Evolutionary conservation across 345 rosid species (phyloP).

Genomic region (Eucalyptus victrix): DNA sequence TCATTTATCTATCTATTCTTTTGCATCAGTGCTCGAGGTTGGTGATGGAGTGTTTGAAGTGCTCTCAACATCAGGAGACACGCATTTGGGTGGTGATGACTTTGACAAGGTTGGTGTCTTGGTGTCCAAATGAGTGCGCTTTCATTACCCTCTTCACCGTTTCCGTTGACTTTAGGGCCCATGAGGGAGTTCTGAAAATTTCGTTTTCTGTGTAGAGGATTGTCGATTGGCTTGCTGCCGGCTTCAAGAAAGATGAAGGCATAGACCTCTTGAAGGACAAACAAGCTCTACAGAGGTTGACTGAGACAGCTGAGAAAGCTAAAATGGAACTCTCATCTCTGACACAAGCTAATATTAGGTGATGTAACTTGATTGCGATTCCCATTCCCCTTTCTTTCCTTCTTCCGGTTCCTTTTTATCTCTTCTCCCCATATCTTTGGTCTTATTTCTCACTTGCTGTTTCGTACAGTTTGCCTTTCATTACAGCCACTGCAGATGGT

Average conservation of each 20-base stretch:
- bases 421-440: background rate
- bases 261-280: slow-evolving; percentile 94
- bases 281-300: slow-evolving; percentile 92
- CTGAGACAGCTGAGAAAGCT: slow-evolving; percentile 95
- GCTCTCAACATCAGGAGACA: slow-evolving; percentile 96
- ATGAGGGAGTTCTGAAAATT: background rate
- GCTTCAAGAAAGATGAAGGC: slow-evolving; percentile 85
- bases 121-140: background rate
- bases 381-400: background rate
- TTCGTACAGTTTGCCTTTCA: slow-evolving; percentile 76
- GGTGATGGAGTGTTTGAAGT: slow-evolving; percentile 99
- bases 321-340: slow-evolving; percentile 94
- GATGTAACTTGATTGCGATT: background rate
- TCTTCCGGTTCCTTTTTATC: background rate
- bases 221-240: slow-evolving; percentile 88
- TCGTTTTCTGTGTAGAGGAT: slow-evolving; percentile 42
- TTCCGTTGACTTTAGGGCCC: background rate
- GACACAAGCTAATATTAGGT: slow-evolving; percentile 83
- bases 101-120: slow-evolving; percentile 68
- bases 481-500: slow-evolving; percentile 89
- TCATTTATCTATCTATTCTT: background rate
- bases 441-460: background rate
- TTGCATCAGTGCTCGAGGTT: slow-evolving; percentile 80
- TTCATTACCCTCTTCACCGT: background rate
- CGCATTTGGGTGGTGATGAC: slow-evolving; percentile 99